Evolutionary conservation across 768 basidiomycete genomes (phyloP), one percentile per base, ranked within the genome.

Genomic region (Tylopilus balloui): DNA sequence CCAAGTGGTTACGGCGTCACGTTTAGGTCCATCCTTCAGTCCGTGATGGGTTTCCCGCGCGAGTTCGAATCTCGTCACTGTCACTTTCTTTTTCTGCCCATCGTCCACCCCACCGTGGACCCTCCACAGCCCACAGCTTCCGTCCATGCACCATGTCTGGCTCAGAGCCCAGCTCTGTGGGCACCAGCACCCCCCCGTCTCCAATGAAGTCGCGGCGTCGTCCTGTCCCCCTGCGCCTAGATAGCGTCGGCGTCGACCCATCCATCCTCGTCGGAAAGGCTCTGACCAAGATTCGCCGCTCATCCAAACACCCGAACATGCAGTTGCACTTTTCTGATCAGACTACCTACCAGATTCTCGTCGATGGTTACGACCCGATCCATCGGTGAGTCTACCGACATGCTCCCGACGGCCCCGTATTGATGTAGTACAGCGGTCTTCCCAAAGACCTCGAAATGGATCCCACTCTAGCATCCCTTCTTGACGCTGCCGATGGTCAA

Each of bases 21-120:
- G 75, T 76, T 76, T 76, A 76, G 75, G 75, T 67, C 46, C 35
- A 34, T 35, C 43, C 48, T 27, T 62, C 59, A 69, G 69, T 69
- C 75, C 75, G 75, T 76, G 75, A 76, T 76, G 75, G 75, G 75
- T 74, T 73, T 73, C 64, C 75, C 75, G 74, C 75, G 75, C 75
- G 75, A 76, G 75, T 76, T 76, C 75, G 75, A 76, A 77, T 77
- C 75, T 76, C 75, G 75, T 76, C 75, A 76, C 72, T 77, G 74
- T 76, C 75, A 76, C 20, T 27, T 14, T 44, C 4, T 57, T 58
- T 58, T 47, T 52, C 21, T 20, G 2, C 9, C 40, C 50, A 52
- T 54, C 50, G 60, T 58, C 52, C 51, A 48, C 39, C 15, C 7
- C 35, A 24, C 35, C 5, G 52, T 52, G 51, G 49, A 34, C 43